phyloP scores from a whole-genome alignment of 768 basidiomycete species.

The Paxillus involutus region DNA sequence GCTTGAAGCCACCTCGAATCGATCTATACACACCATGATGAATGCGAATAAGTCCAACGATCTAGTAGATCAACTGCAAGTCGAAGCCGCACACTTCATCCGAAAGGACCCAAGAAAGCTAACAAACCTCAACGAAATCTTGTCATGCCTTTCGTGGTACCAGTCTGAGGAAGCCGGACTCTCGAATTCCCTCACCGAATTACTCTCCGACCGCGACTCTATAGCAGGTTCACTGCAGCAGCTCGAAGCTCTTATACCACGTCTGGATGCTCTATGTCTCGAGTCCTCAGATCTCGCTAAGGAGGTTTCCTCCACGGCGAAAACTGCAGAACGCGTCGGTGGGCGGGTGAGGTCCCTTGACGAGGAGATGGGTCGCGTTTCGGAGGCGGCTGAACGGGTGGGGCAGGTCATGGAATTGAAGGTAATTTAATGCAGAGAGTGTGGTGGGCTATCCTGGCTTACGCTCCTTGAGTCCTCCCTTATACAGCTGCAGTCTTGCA shows the following conservation, averaged over 20 bases:
- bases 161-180: constrained; percentile 79
- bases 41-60: constrained; percentile 7
- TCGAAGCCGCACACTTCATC: constrained; percentile 3
- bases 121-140: constrained; percentile 64
- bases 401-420: constrained; percentile 95
- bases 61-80: constrained; percentile 7
- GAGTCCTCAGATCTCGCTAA: constrained; percentile 56
- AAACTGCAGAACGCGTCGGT: constrained; percentile 87
- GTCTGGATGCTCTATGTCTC: constrained; percentile 57
- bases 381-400: constrained; percentile 88
- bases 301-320: constrained; percentile 70
- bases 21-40: constrained; percentile 5
- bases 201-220: constrained; percentile 69
- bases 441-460: constrained; percentile 24
- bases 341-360: constrained; percentile 87
- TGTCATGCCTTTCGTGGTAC: constrained; percentile 71
- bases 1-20: no score
- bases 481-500: constrained; percentile 52
- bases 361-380: constrained; percentile 89
- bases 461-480: constrained; percentile 59
- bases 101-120: constrained; percentile 38
- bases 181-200: constrained; percentile 66
- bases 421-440: constrained; percentile 39
- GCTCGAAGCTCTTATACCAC: constrained; percentile 58
- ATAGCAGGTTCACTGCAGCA: constrained; percentile 61